Base-by-base conservation (phyloP, 1,284 basidiomycete genomes). In the Boletellus sp. region DNA sequence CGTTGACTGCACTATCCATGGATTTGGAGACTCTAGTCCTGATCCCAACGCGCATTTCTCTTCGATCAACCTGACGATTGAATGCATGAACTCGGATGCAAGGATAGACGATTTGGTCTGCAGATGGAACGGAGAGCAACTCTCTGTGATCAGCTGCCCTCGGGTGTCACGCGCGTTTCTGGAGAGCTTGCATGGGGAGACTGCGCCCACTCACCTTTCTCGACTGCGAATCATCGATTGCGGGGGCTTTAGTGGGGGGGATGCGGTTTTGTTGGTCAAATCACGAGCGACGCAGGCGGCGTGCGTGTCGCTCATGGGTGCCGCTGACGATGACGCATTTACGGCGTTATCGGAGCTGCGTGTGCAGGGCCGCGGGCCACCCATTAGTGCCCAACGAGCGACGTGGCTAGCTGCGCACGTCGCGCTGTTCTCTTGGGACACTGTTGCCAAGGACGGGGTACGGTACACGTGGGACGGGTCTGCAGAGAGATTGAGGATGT, bases 401-500 rank as follows among this genome's bases (percentile, higher is more conserved):
- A 44, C 2, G 16, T 54, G 56, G 58, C 15, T 58, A 24, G 48
- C 48, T 8, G 39, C 43, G 21, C 58, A 57, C 40, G 45, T 57
- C 26, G 33, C n/a, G 4, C 28, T 13, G n/a, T 57, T 57, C 11
- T 32, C 33, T 22, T 59, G 57, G 56, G 47, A 57, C 19, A 57
- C 58, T 1, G 21, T 60, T 16, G 49, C 54, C 0, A 58, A 8
- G 32, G 46, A 58, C 26, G 58, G 56, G 1, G 5, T 44, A 24
- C 54, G 44, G 39, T 57, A 59, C 16, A 13, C 43, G 36, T 57
- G 56, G 56, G 49, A 57, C 24, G 48, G 22, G 15, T 30, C 30
- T 13, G 8, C 16, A 0, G 36, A 37, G 19, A 41, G 11, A 10
- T 37, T 57, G 45, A 46, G 22, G 35, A 5, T 15, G 18, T 21